Evolutionary conservation across 331 rosid species (phyloP).

Genomic region (Pyrus hybrid): DNA sequence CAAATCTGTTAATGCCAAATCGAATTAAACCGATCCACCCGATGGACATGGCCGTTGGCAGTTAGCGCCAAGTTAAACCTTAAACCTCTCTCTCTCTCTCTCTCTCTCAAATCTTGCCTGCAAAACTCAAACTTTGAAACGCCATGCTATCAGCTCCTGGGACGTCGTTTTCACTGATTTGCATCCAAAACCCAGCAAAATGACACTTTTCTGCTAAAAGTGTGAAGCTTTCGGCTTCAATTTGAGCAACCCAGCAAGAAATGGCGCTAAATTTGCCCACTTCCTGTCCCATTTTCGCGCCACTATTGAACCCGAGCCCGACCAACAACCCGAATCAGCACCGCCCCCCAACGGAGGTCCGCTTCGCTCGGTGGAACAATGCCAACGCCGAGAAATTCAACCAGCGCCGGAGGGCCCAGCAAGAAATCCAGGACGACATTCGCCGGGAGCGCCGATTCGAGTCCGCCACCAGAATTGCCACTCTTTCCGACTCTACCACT

Average conservation of each 20-base stretch:
- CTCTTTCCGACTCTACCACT: constrained; percentile 5
- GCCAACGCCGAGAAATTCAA: constrained; percentile 64
- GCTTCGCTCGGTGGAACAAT: constrained; percentile 48
- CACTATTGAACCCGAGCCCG: constrained; percentile 20
- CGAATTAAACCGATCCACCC: background rate
- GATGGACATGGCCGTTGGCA: background rate
- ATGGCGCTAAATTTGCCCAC: constrained; percentile 52
- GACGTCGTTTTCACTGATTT: constrained; percentile 1
- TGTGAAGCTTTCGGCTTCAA: background rate
- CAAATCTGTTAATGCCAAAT: no score
- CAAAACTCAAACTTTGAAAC: background rate
- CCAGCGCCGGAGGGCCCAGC: constrained; percentile 47
- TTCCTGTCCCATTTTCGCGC: constrained; percentile 27
- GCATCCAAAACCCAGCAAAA: background rate
- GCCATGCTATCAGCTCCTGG: background rate
- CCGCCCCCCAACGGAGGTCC: constrained; percentile 34
- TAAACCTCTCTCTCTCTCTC: background rate
- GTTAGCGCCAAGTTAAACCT: background rate
- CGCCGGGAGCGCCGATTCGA: constrained; percentile 69
- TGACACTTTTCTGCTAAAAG: background rate
- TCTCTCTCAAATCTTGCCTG: background rate
- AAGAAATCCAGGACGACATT: constrained; percentile 66
- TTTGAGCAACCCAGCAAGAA: background rate
- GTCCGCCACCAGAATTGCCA: constrained; percentile 44
- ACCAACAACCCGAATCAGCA: constrained; percentile 8